Conservation (phyloP, 2,329 filamentous ascomycete species). For the Epichloe gansuensis region DNA sequence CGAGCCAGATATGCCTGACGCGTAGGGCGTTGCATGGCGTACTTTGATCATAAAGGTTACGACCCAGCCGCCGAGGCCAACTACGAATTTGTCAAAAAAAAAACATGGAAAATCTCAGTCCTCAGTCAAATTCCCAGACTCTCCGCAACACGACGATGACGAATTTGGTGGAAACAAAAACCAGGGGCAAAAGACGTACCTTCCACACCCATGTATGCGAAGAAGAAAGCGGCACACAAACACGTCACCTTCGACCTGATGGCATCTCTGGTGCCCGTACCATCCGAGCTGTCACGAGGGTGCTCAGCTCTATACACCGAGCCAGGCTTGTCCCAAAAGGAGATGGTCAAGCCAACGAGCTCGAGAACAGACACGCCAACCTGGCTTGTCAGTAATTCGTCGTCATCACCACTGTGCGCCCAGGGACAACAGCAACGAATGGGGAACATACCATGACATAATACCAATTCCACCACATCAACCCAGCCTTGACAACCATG, state of each 20-base stretch:
- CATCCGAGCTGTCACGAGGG: slow-evolving; percentile 12
- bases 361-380: slow-evolving; percentile 41
- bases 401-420: background rate
- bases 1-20: slow-evolving; percentile 58
- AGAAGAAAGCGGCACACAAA: slow-evolving; percentile 54
- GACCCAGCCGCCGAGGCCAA: slow-evolving; percentile 66
- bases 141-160: no score
- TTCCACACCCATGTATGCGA: slow-evolving; percentile 62
- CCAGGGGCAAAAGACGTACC: slow-evolving; percentile 19
- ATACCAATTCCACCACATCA: slow-evolving; percentile 58
- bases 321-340: slow-evolving; percentile 47
- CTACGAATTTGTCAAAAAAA: slow-evolving; percentile 10
- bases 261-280: slow-evolving; percentile 23
- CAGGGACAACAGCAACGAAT: no score
- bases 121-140: no score
- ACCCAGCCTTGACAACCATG: slow-evolving; percentile 45
- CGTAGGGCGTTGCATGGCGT: slow-evolving; percentile 49
- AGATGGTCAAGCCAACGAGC: slow-evolving; percentile 31
- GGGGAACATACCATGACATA: slow-evolving; percentile 49
- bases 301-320: slow-evolving; percentile 35
- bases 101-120: no score
- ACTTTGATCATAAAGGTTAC: slow-evolving; percentile 68
- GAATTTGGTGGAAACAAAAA: no score
- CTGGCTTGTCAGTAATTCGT: slow-evolving; percentile 9
- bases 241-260: slow-evolving; percentile 44